Percentiles rank a stretch among this genome's conserved stretches.
Evolutionary conservation across 2,329 filamentous ascomycete species (phyloP).

Genomic region (Fusarium equiseti): DNA sequence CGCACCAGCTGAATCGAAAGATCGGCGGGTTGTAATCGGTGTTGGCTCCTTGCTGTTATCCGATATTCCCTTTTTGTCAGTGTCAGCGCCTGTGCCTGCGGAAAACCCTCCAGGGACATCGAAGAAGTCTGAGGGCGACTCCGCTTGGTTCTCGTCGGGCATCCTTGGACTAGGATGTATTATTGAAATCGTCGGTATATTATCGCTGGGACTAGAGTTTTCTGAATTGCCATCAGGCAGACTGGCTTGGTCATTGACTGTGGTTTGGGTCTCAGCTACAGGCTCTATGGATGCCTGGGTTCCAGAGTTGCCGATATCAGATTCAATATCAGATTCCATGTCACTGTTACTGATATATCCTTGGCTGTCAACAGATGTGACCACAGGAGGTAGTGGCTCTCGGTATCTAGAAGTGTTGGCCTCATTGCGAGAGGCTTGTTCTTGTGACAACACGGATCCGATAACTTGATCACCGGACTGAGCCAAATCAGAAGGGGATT

Average conservation of each 20-base stretch:
- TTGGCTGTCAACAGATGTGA: constrained; percentile 75
- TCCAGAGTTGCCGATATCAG: constrained; percentile 11
- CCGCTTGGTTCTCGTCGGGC: constrained; percentile 29
- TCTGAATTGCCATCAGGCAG: neutral
- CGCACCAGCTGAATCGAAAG: constrained; percentile 35
- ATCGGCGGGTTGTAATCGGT: constrained; percentile 27
- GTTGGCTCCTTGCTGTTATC: constrained; percentile 11
- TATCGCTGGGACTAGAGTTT: constrained; percentile 16
- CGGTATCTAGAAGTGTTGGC: constrained; percentile 69
- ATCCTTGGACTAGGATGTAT: constrained; percentile 58
- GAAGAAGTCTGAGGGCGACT: constrained; percentile 54
- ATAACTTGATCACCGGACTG: constrained; percentile 71
- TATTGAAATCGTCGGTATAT: constrained; percentile 60
- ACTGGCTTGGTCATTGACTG: neutral
- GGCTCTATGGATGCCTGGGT: neutral
- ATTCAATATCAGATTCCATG: constrained; percentile 51
- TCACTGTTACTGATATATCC: constrained; percentile 72
- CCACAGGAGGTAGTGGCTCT: constrained; percentile 77
- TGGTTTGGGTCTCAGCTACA: constrained; percentile 7
- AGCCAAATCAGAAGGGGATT: constrained; percentile 50
- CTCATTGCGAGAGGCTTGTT: constrained; percentile 64
- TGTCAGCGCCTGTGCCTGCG: constrained; percentile 49
- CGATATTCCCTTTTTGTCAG: constrained; percentile 8
- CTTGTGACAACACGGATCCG: constrained; percentile 66
- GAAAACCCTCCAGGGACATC: constrained; percentile 72